phyloP scores from a whole-genome alignment of 1,284 basidiomycete species.

The Singerocomus inundabilis region DNA sequence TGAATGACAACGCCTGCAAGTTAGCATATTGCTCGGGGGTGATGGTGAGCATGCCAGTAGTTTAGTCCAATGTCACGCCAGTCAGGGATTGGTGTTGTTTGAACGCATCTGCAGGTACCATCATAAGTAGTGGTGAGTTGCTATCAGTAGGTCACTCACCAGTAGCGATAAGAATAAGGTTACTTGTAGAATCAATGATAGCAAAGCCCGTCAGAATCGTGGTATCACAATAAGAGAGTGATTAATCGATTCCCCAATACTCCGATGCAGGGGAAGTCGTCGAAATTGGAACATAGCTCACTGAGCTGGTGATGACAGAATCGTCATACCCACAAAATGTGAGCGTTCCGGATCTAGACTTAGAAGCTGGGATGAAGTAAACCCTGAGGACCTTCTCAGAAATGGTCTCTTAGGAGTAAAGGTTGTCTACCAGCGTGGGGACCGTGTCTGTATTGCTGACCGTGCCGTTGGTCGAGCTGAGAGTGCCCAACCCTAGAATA shows the following conservation, averaged over 20 bases:
- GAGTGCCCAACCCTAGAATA: slow-evolving; percentile 58
- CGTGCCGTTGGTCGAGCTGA: slow-evolving; percentile 44
- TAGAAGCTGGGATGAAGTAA: slow-evolving; percentile 44
- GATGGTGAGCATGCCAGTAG: slow-evolving; percentile 41
- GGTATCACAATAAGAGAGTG: slow-evolving; percentile 42
- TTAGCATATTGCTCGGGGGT: slow-evolving; percentile 30
- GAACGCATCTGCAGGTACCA: slow-evolving; percentile 51
- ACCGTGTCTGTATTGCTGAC: no score
- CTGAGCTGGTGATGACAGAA: slow-evolving; percentile 40
- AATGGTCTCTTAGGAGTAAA: slow-evolving; percentile 43
- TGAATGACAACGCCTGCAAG: slow-evolving; percentile 10
- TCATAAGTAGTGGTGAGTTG: not conserved
- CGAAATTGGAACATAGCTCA: slow-evolving; percentile 53
- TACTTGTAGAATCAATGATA: no score
- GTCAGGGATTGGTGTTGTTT: slow-evolving; percentile 47
- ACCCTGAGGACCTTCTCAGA: slow-evolving; percentile 45
- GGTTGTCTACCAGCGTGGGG: slow-evolving; percentile 46
- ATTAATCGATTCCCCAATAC: slow-evolving; percentile 58
- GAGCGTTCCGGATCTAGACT: slow-evolving; percentile 41
- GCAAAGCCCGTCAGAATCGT: slow-evolving; percentile 51
- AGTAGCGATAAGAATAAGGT: slow-evolving; percentile 40
- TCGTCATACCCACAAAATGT: slow-evolving; percentile 49
- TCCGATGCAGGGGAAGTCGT: slow-evolving; percentile 44
- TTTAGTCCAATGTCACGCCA: slow-evolving; percentile 46
- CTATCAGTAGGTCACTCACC: slow-evolving; percentile 22